phyloP scores from a whole-genome alignment of 2,329 filamentous ascomycete species.

The Acephala macrosclerotiorum region DNA sequence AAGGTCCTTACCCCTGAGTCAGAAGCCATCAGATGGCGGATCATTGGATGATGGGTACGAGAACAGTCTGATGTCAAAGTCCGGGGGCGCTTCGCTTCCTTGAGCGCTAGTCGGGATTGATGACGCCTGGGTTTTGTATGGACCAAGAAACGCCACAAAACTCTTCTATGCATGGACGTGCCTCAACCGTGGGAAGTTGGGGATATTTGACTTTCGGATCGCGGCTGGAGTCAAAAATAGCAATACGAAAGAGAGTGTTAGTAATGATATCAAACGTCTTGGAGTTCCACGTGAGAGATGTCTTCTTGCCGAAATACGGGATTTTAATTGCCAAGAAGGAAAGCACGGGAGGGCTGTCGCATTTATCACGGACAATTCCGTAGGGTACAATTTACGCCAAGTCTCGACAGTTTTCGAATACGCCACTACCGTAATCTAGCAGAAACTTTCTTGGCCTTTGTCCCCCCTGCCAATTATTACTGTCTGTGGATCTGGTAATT shows the following conservation, averaged over 20 bases:
- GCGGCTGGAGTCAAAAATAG: background rate
- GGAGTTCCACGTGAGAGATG: background rate
- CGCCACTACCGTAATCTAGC: conserved; percentile 9
- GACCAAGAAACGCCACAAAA: background rate
- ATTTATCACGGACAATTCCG: background rate
- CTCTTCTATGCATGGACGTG: background rate
- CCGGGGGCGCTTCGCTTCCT: background rate
- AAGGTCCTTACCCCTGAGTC: background rate
- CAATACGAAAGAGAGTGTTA: background rate
- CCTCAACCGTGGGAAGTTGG: background rate
- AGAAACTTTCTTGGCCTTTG: background rate
- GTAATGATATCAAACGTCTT: background rate
- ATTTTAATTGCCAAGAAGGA: too few relatives aligned
- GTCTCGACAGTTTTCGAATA: background rate
- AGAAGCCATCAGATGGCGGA: background rate
- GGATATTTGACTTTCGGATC: background rate
- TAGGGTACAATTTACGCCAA: background rate
- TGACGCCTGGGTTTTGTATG: background rate
- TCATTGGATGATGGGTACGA: background rate
- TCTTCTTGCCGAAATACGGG: background rate
- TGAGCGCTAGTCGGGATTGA: background rate
- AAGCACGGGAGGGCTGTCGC: background rate
- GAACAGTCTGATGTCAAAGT: background rate
- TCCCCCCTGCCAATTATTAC: background rate
- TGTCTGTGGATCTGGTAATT: background rate